A percentile compares a stretch with the other conserved stretches of the same genome.
These are phyloP conservation scores for Amanita jacksonii DNA, from an alignment of 768 basidiomycete genomes.

Conservation along the genomic window DNA sequence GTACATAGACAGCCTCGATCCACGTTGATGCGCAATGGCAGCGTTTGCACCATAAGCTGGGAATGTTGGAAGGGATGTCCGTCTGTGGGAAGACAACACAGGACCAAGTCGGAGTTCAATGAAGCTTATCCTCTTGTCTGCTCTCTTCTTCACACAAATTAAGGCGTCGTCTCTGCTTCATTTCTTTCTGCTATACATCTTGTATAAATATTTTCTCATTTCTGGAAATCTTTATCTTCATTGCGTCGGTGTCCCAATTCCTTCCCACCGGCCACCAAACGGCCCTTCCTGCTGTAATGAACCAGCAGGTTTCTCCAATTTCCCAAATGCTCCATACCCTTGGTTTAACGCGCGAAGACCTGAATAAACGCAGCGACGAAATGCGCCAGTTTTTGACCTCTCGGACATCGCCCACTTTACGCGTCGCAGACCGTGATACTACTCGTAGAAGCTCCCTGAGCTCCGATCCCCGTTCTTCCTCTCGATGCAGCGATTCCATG, in stretches of 20 bases:
- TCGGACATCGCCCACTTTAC: slow-evolving; percentile 36
- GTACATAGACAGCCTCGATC: not conserved
- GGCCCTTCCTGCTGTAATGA: slow-evolving; percentile 23
- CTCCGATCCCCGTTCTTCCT: slow-evolving; percentile 24
- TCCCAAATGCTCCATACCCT: slow-evolving; percentile 62
- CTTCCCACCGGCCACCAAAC: not conserved
- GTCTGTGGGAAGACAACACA: slow-evolving; percentile 3
- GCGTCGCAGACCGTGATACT: slow-evolving; percentile 30
- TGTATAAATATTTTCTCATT: not conserved
- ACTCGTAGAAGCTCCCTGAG: slow-evolving; percentile 20
- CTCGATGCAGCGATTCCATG: slow-evolving; percentile 26
- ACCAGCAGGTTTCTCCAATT: slow-evolving; percentile 51
- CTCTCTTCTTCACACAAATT: slow-evolving; percentile 10
- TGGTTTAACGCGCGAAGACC: slow-evolving; percentile 71
- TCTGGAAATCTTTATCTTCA: not conserved
- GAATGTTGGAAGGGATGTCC: slow-evolving; percentile 1
- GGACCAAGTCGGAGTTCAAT: slow-evolving; percentile 2
- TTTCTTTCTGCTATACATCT: slow-evolving; percentile 9
- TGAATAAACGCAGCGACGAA: slow-evolving; percentile 60
- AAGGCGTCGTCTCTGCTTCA: slow-evolving; percentile 6
- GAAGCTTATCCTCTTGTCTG: slow-evolving; percentile 9
- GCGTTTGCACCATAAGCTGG: slow-evolving; percentile 18
- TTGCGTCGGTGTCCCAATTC: not conserved
- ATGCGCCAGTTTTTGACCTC: slow-evolving; percentile 73
- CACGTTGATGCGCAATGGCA: slow-evolving; percentile 8